These are phyloP conservation scores for Saraca asoca DNA, from an alignment of 331 rosid species.

Conservation along the genomic window DNA sequence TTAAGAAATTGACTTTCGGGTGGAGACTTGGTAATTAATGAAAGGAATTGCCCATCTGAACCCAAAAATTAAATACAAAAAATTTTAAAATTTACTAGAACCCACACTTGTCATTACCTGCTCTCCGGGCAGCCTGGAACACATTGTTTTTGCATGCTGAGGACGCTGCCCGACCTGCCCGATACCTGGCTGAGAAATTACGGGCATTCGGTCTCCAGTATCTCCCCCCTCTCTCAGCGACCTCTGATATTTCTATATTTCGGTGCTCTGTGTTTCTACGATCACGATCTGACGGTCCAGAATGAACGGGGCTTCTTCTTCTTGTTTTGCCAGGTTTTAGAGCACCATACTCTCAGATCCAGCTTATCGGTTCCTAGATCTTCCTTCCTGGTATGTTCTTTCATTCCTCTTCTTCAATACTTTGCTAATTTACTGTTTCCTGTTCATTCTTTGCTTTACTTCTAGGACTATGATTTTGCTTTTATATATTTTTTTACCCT, in stretches of 20 bases:
- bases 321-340: slow-evolving; percentile 55
- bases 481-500: neutral
- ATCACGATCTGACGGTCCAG: slow-evolving; percentile 77
- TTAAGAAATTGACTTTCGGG: slow-evolving; percentile 38
- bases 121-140: slow-evolving; percentile 59
- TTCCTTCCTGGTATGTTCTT: slow-evolving; percentile 53
- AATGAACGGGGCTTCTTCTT: slow-evolving; percentile 52
- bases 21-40: slow-evolving; percentile 36
- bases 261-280: slow-evolving; percentile 48
- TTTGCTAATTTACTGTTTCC: neutral
- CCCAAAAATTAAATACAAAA: neutral
- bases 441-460: slow-evolving; percentile 2
- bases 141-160: neutral
- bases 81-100: slow-evolving; percentile 32
- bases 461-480: too few relatives aligned
- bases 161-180: slow-evolving; percentile 69
- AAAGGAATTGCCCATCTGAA: slow-evolving; percentile 21
- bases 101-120: slow-evolving; percentile 65
- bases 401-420: slow-evolving; percentile 33
- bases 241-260: slow-evolving; percentile 63
- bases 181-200: slow-evolving; percentile 59
- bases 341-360: slow-evolving; percentile 59
- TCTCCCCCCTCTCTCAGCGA: too few relatives aligned
- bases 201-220: slow-evolving; percentile 76
- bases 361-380: slow-evolving; percentile 50